Base-by-base conservation (phyloP, 1,284 basidiomycete species). In the Marasmius sp. region DNA sequence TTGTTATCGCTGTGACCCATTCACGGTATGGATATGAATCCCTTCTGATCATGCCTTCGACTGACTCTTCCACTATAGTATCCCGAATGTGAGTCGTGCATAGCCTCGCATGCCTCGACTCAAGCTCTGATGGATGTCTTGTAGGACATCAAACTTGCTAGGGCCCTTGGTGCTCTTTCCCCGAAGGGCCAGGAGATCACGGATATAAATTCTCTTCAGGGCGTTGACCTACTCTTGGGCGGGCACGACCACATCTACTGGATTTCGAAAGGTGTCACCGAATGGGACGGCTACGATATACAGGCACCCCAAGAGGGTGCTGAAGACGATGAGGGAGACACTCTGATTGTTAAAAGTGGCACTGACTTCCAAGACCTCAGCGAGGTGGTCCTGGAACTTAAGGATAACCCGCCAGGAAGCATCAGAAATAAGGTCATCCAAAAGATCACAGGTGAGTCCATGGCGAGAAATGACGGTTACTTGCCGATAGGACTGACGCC, bases 281-380 rank as follows among this genome's bases (percentile, higher is more conserved):
- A 71, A 9, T 90, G 85, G 85, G 78, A 86, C 11, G 82, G 82
- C 6, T 85, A 82, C 61, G 75, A 83, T 59, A 74, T 81, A 11
- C 71, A 75, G 3, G 70, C 75, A 14, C 68, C 72, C 7, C 77
- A 78, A 2, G 77, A 83, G 0, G 87, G 86, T 4, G 82, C 83
- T 0, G 81, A 85, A 64, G 77, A 78, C 22, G 88, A 91, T 70
- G 63, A 81, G 6, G 85, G 83, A n/a, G 80, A 84, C 27, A 71
- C 79, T 63, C 78, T 79, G 52, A 74, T 86, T 12, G 72, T 89
- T 69, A 91, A 91, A 69, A 86, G 84, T 61, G 88, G 88, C 1
- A 89, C 87, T 1, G 88, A 91, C 71, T 91, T 89, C 72, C 78
- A 86, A 20, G 88, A 90, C 65, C 74, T 90, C 11, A 84, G 86